phyloP scores from a whole-genome alignment of 495 filamentous ascomycete species.

The Bathelium albidoporum region DNA sequence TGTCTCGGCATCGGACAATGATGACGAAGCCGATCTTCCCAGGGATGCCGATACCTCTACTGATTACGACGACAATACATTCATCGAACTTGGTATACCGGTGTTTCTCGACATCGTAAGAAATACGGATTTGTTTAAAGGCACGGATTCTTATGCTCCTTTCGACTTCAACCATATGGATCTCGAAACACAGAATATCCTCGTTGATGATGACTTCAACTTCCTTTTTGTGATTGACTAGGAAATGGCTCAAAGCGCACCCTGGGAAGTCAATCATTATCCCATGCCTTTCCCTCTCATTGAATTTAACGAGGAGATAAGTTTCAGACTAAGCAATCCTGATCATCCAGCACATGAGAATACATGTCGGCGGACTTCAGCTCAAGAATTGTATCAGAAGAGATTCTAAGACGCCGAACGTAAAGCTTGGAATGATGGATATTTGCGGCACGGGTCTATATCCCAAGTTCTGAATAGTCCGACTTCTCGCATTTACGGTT shows the following conservation, averaged over 20 bases:
- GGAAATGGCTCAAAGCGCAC: constrained; percentile 17
- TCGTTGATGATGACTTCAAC: constrained; percentile 23
- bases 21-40: not conserved
- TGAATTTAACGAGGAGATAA: not conserved
- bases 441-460: not conserved
- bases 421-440: not conserved
- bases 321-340: not conserved
- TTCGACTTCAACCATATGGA: constrained; percentile 28
- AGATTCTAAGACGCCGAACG: not conserved
- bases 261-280: constrained; percentile 23
- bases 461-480: not conserved
- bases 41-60: not conserved
- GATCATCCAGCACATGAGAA: not conserved
- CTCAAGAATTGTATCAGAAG: not conserved
- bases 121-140: constrained; percentile 19
- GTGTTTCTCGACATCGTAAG: constrained; percentile 17
- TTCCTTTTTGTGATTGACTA: constrained; percentile 28
- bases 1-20: not conserved
- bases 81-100: constrained; percentile 8
- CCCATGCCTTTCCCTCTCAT: constrained; percentile 26
- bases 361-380: not conserved
- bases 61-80: constrained; percentile 1
- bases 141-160: not conserved
- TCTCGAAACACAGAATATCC: constrained; percentile 26
- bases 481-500: not conserved